A percentile compares a stretch with the other conserved stretches of the same genome.
Conservation (phyloP, 1,284 basidiomycete genomes). For the Termitomyces sp. region DNA sequence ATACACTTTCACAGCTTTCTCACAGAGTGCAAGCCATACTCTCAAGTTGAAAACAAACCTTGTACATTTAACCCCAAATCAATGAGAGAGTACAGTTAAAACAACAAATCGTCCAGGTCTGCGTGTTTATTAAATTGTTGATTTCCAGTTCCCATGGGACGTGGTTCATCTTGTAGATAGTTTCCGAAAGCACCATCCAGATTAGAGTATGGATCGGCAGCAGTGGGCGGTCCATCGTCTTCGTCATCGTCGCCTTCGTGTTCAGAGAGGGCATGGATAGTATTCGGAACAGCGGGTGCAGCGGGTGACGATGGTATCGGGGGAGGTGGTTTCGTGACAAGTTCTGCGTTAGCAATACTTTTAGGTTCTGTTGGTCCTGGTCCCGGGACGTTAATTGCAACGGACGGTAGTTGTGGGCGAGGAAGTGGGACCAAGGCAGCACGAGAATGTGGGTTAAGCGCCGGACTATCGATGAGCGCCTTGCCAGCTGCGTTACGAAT, state of each 20-base stretch:
- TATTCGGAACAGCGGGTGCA: conserved; percentile 18
- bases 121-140: conserved; percentile 29
- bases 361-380: conserved; percentile 59
- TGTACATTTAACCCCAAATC: background rate
- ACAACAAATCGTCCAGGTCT: conserved; percentile 49
- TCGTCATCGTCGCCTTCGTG: conserved; percentile 30
- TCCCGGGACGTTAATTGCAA: conserved; percentile 49
- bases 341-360: background rate
- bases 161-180: conserved; percentile 61
- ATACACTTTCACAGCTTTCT: conserved; percentile 34
- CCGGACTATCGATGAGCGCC: conserved; percentile 71
- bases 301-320: conserved; percentile 28
- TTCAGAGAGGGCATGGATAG: conserved; percentile 21
- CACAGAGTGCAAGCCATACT: conserved; percentile 24
- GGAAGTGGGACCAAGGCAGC: conserved; percentile 62
- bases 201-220: conserved; percentile 69
- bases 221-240: conserved; percentile 28
- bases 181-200: conserved; percentile 66
- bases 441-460: conserved; percentile 69
- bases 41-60: conserved; percentile 8
- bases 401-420: conserved; percentile 46
- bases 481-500: conserved; percentile 75
- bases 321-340: conserved; percentile 24
- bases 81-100: conserved; percentile 28
- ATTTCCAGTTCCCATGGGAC: conserved; percentile 41